phyloP scores from a whole-genome alignment of 2,329 filamentous ascomycete species.

The Neoscytalidium dimidiatum region DNA sequence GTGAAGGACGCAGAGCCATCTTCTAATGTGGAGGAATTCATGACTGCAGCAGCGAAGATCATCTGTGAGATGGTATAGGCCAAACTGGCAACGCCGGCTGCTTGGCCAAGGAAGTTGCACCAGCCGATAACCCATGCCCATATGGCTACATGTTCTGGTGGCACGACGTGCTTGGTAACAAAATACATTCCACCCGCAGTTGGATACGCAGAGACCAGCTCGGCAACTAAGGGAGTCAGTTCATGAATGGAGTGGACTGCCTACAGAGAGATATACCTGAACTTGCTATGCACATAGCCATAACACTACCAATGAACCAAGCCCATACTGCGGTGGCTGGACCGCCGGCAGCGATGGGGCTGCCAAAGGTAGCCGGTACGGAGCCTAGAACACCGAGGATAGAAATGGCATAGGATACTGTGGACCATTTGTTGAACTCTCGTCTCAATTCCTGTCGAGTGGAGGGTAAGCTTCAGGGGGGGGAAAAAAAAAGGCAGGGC shows the following conservation, averaged over 20 bases:
- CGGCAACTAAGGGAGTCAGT: slow-evolving; percentile 52
- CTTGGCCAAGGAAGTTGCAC: slow-evolving; percentile 67
- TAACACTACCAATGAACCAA: slow-evolving; percentile 64
- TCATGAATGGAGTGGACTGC: neutral
- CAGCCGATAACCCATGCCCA: slow-evolving; percentile 69
- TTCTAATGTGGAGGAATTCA: slow-evolving; percentile 56
- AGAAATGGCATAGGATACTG: slow-evolving; percentile 66
- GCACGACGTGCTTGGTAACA: slow-evolving; percentile 66
- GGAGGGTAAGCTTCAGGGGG: slow-evolving; percentile 25
- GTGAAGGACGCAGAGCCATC: slow-evolving; percentile 55
- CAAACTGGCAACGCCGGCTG: slow-evolving; percentile 63
- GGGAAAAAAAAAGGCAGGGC: neutral
- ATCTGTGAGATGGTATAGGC: slow-evolving; percentile 66
- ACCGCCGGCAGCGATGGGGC: slow-evolving; percentile 60
- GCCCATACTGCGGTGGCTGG: slow-evolving; percentile 67
- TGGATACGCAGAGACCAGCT: slow-evolving; percentile 66
- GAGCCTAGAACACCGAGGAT: slow-evolving; percentile 67
- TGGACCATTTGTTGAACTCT: slow-evolving; percentile 68
- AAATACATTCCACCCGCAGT: slow-evolving; percentile 68
- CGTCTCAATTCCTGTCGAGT: slow-evolving; percentile 57
- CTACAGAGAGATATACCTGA: slow-evolving; percentile 44
- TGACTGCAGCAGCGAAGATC: slow-evolving; percentile 62
- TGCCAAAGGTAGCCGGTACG: slow-evolving; percentile 64
- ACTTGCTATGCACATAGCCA: slow-evolving; percentile 65
- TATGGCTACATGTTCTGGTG: slow-evolving; percentile 60